Evolutionary conservation across 495 filamentous ascomycete genomes (phyloP), one percentile per base, ranked within the genome.

Genomic region (Niebla homalea): DNA sequence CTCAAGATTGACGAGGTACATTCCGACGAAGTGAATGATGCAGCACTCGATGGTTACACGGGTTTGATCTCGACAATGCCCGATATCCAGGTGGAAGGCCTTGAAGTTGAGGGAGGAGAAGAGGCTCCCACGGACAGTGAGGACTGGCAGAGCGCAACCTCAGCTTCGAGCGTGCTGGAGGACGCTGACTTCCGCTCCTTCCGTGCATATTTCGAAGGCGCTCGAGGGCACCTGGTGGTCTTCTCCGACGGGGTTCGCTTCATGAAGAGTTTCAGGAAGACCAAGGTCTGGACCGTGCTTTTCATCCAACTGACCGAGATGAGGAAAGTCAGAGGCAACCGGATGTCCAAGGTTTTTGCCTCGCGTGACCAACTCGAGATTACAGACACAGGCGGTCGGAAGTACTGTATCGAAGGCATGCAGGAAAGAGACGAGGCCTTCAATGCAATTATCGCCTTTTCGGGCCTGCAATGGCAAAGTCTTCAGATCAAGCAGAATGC

Each of bases 371-470:
- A 54, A 32, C 45, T 63, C 20, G 60, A 62, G 26, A 53, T 67
- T 36, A 52, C 54, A 20, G 55, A 51, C 43, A 54, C 46, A 26
- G 50, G 61, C 25, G 58, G 55, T 12, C 55, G 42, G 5, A 59
- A 53, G 14, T 36, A 57, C 18, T 21, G 35, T 15, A 3, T 64
- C 19, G 57, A 63, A 19, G 61, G 47, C 4, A 53, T 62, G 54
- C 59, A 54, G 32, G 55, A 62, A 32, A 55, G 67, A 38, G 62
- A 70, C 51, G 60, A 67, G 50, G 62, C 60, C 10, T 70, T 70
- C 39, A 67, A 67, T 49, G 56, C 58, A 10, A 54, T 69, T 16
- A 57, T 69, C 38, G 67, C 60, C 15, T 60, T 64, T 52, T 64
- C 62, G 8, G 60, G 60, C 2, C 39, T 63, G 36, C 54, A 60